Evolutionary conservation across 352 stramenopile species (phyloP), one percentile per base, ranked within the genome.

Genomic region (Plasmopara halstedii): DNA sequence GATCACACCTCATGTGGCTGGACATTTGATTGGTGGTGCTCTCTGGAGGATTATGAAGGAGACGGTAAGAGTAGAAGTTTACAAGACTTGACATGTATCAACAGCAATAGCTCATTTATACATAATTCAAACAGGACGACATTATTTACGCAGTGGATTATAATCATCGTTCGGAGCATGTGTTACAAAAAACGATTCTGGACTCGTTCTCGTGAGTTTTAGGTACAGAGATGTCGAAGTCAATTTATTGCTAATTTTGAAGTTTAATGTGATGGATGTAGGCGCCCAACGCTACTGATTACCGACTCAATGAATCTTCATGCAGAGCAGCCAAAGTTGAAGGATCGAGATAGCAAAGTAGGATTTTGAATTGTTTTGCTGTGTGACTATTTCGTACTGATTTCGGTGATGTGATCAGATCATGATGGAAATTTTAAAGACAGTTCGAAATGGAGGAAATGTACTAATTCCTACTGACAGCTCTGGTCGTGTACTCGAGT

Each of bases 381-480:
- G 23, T 36, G 35, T 15, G 35, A 7, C n/a, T 40, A 21, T 33
- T n/a, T 23, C 35, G 15, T 17, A 46, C 49, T 64, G 27, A 58
- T 23, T 13, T 22, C 4, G n/a, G 57, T 13, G 47, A 70, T 36
- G 25, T n/a, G 7, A 6, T 36, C 9, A 95, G 73, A 91, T 92
- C 40, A 96, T 97, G 73, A 80, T 95, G 46, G 84, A 97, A 55
- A 78, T 98, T 32, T 73, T 97, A 34, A 92, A 97, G 58, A 92
- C 64, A 2, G 73, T 98, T 6, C 75, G 95, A 21, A 80, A 82
- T 14, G 94, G 95, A 40, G 93, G 94, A 14, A 98, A 97, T 55
- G 92, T 97, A 6, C 67, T 98, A 17, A 85, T 98, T n/a, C 95
- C 95, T 0, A 94, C 89, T 0, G 94, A 98, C 62, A 95, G 87